These are phyloP conservation scores for Magnaporthiopsis poae DNA, from an alignment of 2,329 filamentous ascomycete species.

Conservation along the genomic window DNA sequence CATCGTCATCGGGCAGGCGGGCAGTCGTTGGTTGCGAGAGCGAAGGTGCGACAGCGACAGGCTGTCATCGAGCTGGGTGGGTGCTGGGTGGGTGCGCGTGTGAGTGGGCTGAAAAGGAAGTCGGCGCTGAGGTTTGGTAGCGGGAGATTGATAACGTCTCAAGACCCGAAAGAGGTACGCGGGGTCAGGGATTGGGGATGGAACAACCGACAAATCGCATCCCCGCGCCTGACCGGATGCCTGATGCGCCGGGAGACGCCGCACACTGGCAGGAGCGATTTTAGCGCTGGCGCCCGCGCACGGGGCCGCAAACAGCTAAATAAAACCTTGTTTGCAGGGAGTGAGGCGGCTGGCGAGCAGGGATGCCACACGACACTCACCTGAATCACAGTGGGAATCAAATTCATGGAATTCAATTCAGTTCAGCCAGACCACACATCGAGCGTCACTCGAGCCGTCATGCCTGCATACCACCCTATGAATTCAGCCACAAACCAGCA, in stretches of 20 bases:
- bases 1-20: background rate
- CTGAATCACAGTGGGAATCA: background rate
- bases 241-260: background rate
- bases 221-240: background rate
- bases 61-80: background rate
- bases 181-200: background rate
- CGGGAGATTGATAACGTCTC: background rate
- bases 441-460: background rate
- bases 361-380: background rate
- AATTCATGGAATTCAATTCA: background rate
- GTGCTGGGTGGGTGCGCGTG: background rate
- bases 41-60: background rate
- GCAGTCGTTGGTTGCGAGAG: no score
- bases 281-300: no score
- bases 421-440: background rate
- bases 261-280: background rate
- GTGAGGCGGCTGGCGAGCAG: background rate
- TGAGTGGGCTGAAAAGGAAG: background rate
- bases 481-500: no score
- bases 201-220: background rate
- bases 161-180: background rate
- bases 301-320: background rate
- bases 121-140: background rate
- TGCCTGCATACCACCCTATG: no score
- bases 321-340: background rate